Conservation (phyloP, 768 basidiomycete species). For the Lentinula edodes region DNA sequence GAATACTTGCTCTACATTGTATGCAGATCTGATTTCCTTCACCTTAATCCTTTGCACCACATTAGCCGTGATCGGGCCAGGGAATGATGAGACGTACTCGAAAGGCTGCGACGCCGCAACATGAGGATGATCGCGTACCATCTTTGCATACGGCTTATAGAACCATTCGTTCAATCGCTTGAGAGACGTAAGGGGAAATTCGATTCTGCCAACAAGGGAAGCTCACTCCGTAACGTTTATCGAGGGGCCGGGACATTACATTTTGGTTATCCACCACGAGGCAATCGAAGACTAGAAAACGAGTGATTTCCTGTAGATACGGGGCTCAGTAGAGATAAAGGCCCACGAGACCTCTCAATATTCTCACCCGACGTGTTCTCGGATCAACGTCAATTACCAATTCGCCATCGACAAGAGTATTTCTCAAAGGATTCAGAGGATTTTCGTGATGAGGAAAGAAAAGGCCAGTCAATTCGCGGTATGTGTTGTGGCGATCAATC, state of each 20-base stretch:
- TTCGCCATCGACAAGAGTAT: constrained; percentile 90
- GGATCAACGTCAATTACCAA: constrained; percentile 89
- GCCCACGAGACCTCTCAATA: neutral
- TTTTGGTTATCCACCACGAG: constrained; percentile 82
- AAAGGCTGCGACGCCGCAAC: constrained; percentile 69
- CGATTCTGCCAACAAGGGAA: neutral
- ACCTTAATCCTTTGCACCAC: constrained; percentile 60
- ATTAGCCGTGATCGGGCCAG: neutral
- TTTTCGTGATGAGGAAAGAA: constrained; percentile 89
- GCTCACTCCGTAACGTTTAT: constrained; percentile 87
- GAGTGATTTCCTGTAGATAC: constrained; percentile 62
- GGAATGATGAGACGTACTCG: constrained; percentile 50
- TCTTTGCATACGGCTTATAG: constrained; percentile 70
- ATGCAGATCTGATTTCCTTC: constrained; percentile 84
- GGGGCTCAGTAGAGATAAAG: neutral
- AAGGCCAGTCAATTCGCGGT: constrained; percentile 67
- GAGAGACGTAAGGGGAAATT: neutral
- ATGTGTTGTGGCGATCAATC: constrained; percentile 94
- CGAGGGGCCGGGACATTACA: constrained; percentile 77
- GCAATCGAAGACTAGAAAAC: constrained; percentile 90
- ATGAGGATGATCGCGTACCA: constrained; percentile 63
- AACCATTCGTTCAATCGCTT: constrained; percentile 83
- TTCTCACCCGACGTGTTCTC: constrained; percentile 57
- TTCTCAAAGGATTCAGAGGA: constrained; percentile 58
- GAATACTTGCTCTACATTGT: constrained; percentile 84